Base-by-base conservation (phyloP, 176 grass and related monocot species). In the Dendrocalamus sinicus region DNA sequence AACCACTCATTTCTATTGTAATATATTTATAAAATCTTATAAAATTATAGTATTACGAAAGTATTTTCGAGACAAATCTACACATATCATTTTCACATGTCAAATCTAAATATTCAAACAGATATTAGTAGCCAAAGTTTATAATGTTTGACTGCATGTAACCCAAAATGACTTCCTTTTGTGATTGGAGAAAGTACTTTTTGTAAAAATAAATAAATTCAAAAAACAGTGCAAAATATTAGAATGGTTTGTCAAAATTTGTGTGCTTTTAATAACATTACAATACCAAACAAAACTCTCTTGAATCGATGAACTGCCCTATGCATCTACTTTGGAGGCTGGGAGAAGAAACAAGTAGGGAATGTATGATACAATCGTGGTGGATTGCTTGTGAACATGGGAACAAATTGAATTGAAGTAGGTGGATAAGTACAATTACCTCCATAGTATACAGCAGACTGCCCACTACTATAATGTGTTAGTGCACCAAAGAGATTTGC, bases 391-490 rank as follows among this genome's bases (percentile, higher is more conserved):
- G 54, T 12, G 53, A 86, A 73, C 12, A 67, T 60, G 43, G 44
- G 28, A 73, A 75, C 45, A 67, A 39, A 60, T 64, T 63, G 41
- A 77, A 70, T 79, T 39, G 26, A 43, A 30, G 51, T 62, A 30
- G 10, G 20, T 48, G 40, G 66, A 83, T 54, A 84, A 64, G 68
- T 22, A 80, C 72, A 77, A 76, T 74, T 94, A 99, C 96, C 93
- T 92, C 96, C 93, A 89, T 77, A 99, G 78, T 99, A 96, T 43
- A 99, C 79, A 55, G 93, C 96, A 91, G 96, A 89, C 63, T 99
- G 96, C 46, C 93, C 93, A 59, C 96, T 96, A 73, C 93, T 99
- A 90, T 96, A 99, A 89, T 99, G 96, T 79, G 96, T 94, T 66
- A 96, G 78, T 47, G 96, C 81, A 79, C 96, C 93, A 88, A 99